Evolutionary conservation across 2,329 filamentous ascomycete species (phyloP), one percentile per base, ranked within the genome.

Genomic region (Penicillium decumbens): DNA sequence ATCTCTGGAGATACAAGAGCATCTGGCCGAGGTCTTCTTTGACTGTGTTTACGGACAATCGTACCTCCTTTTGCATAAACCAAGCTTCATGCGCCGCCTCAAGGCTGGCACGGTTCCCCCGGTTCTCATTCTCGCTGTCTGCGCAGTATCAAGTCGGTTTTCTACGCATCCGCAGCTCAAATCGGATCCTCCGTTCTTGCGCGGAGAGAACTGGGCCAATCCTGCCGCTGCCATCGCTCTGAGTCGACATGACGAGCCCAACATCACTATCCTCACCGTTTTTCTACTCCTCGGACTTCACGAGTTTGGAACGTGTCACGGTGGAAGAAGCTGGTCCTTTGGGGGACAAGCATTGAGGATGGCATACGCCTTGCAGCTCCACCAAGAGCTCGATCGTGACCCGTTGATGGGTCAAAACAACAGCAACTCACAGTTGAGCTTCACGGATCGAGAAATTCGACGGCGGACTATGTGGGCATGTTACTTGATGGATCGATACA

Each of bases 381-480:
- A 98, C 73, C 88, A 86, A 65, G 93, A 97, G 67, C 78, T 95
- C 25, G 89, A 95, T 55, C 83, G 87, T 62, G 89, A 95, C 59
- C 87, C 88, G 0, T 72, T 82, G 30, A 41, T 67, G n/a, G 80
- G 79, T n/a, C 75, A 78, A n/a, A 80, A 80, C 35, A 78, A 79
- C 18, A 66, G 62, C 15, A 74, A 75, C 10, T 78, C 79, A 2
- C 82, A 86, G 54, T 79, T 93, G 45, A 95, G 89, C 65, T 93
- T 93, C 59, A 89, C 91, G 13, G 93, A 97, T 67, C 85, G 89
- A 25, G 93, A 98, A 68, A 96, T 97, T 46, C 81, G 93, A 52
- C 78, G 93, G 58, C 82, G 93, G 49, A 93, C 90, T 2, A 97
- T 98, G 92, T 98, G 93, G 93, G 88, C 91, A 10, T 97, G 92